Conservation (phyloP, 805 yeast genomes). For the Hemisphaericaspora nanyangensis region DNA sequence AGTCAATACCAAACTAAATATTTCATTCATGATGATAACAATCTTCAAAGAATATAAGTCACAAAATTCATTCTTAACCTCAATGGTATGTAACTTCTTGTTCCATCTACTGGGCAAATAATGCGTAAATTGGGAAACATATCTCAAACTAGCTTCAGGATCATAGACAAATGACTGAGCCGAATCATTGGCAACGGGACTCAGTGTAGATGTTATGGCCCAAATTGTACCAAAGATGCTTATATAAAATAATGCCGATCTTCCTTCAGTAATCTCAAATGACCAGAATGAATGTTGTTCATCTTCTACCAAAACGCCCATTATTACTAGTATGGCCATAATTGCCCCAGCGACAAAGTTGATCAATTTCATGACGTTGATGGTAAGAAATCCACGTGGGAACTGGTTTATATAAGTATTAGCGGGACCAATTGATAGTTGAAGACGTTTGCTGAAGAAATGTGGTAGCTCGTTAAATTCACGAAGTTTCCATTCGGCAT, state of each 20-base stretch:
- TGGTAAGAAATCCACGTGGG: conserved; percentile 63
- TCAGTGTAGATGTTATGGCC: conserved; percentile 61
- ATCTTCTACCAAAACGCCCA: conserved; percentile 78
- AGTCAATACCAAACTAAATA: conserved; percentile 75
- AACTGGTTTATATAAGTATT: conserved; percentile 83
- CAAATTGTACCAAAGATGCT: conserved; percentile 85
- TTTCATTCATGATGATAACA: conserved; percentile 67
- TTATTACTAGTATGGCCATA: conserved; percentile 66
- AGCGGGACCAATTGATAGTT: conserved; percentile 75
- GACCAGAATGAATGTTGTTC: conserved; percentile 75
- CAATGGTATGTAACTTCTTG: conserved; percentile 76
- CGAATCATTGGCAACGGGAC: conserved; percentile 4
- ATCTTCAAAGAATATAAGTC: conserved; percentile 71
- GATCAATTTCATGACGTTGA: conserved; percentile 33
- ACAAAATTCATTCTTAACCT: conserved; percentile 80
- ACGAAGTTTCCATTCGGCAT: conserved; percentile 91
- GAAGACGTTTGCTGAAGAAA: conserved; percentile 74
- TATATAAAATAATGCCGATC: conserved; percentile 81
- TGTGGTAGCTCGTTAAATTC: conserved; percentile 94
- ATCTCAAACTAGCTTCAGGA: conserved; percentile 81
- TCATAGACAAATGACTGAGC: conserved; percentile 59
- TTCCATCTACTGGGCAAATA: conserved; percentile 87
- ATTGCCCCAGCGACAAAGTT: conserved; percentile 82
- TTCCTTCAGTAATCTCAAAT: conserved; percentile 79
- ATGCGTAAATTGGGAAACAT: conserved; percentile 85